Conservation (phyloP, 176 grass and related monocot genomes). For the Urochloa ruziziensis region DNA sequence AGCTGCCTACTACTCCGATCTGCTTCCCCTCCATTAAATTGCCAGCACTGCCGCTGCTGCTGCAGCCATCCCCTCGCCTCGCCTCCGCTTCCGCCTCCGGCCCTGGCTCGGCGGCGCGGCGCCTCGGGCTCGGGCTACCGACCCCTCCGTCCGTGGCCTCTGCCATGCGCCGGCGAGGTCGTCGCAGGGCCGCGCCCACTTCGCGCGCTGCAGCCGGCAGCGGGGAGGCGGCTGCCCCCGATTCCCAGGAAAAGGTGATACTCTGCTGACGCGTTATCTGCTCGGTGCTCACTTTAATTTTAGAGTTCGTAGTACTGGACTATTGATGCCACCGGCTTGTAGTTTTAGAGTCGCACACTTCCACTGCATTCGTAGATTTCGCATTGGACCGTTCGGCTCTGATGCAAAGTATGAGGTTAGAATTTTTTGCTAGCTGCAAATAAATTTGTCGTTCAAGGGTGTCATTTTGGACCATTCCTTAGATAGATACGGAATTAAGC, state of each 20-base stretch:
- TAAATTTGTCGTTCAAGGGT: neutral
- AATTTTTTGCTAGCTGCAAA: neutral
- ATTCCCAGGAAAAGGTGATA: conserved; percentile 42
- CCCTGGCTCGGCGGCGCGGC: neutral
- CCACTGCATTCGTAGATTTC: conserved; percentile 1
- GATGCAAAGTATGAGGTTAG: neutral
- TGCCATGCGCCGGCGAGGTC: conserved; percentile 42
- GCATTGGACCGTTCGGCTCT: neutral
- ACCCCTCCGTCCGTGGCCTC: neutral
- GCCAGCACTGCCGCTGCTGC: neutral
- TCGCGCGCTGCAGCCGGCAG: neutral
- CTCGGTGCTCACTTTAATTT: neutral
- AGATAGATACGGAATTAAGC: neutral
- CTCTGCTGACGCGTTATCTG: neutral
- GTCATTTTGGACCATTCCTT: neutral
- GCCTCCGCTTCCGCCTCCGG: neutral
- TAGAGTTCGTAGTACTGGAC: neutral
- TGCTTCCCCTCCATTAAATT: conserved; percentile 12
- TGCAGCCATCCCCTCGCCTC: neutral
- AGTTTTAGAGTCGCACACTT: neutral
- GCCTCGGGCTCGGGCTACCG: neutral
- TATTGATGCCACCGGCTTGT: neutral
- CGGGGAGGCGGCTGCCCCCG: conserved; percentile 7
- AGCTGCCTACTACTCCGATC: neutral
- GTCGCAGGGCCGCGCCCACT: neutral